Percentiles rank a stretch among this genome's conserved stretches.
Conservation (phyloP, 2,329 filamentous ascomycete species). For the Coniochaeta ligniaria region DNA sequence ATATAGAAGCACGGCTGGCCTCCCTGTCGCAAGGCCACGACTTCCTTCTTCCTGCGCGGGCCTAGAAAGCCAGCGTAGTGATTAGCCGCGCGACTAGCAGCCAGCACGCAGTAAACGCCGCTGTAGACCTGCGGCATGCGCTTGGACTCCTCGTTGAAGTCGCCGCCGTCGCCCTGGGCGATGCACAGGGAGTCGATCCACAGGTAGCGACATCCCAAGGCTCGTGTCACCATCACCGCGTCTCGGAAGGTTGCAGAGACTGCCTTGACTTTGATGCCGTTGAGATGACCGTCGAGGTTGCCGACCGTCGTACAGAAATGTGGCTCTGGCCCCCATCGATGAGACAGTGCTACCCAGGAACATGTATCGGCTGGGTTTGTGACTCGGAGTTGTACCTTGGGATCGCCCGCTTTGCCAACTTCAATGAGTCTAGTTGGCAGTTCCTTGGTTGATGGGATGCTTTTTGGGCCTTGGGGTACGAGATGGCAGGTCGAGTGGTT, state of each 20-base stretch:
- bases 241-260: slow-evolving; percentile 14
- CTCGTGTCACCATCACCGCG: slow-evolving; percentile 8
- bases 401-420: neutral
- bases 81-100: slow-evolving; percentile 10
- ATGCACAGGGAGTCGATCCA: slow-evolving; percentile 20
- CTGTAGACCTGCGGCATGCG: slow-evolving; percentile 20
- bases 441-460: neutral
- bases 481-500: slow-evolving; percentile 4
- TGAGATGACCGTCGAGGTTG: neutral
- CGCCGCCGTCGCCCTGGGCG: slow-evolving; percentile 10
- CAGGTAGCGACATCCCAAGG: slow-evolving; percentile 8
- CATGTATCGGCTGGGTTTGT: neutral
- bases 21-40: slow-evolving; percentile 2
- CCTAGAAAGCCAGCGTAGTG: slow-evolving; percentile 15
- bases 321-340: slow-evolving; percentile 14
- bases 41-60: neutral
- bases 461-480: neutral
- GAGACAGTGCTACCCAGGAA: slow-evolving; percentile 14
- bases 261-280: no score
- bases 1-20: slow-evolving; percentile 13
- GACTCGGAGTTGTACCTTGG: slow-evolving; percentile 3
- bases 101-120: slow-evolving; percentile 17
- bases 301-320: slow-evolving; percentile 8
- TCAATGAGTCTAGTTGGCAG: slow-evolving; percentile 16
- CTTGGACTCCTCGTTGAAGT: slow-evolving; percentile 14